Percentiles rank a stretch among this genome's conserved stretches.
These are phyloP conservation scores for Acorus gramineus DNA, from an alignment of 106 monocot species.

Conservation along the genomic window DNA sequence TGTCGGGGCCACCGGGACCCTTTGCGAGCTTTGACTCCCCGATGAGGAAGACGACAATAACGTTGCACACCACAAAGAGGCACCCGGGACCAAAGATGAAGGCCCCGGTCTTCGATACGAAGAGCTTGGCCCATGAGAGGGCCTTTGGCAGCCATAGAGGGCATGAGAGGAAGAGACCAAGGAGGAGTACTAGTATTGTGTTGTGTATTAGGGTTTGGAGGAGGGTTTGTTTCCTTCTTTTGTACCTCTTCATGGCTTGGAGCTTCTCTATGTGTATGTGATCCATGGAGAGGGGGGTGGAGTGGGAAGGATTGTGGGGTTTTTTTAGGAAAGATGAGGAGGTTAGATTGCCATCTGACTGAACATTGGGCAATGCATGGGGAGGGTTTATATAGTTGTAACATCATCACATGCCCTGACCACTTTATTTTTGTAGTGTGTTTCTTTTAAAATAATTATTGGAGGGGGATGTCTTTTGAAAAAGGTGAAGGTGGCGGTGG, in stretches of 20 bases:
- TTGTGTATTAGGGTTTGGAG: conserved; percentile 15
- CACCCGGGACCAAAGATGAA: conserved; percentile 6
- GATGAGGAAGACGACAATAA: conserved; percentile 43
- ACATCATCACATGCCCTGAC: too few species aligned
- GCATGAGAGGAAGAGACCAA: conserved; percentile 37
- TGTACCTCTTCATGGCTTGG: conserved; percentile 41
- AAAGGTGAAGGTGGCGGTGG: too few species aligned
- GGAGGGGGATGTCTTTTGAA: too few species aligned
- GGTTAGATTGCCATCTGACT: not conserved
- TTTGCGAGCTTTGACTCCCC: conserved; percentile 17
- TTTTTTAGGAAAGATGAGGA: too few species aligned
- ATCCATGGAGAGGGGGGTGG: conserved; percentile 13
- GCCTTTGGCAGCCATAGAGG: conserved; percentile 26
- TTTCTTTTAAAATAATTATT: too few species aligned
- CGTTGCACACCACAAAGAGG: conserved; percentile 42
- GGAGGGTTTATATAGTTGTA: conserved; percentile 5
- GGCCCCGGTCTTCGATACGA: conserved; percentile 11
- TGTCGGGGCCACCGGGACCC: too few species aligned
- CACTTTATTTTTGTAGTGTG: too few species aligned
- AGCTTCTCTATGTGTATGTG: conserved; percentile 33
- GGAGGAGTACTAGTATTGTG: conserved; percentile 4
- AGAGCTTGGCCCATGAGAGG: conserved; percentile 10
- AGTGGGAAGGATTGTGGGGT: not conserved
- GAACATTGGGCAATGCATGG: conserved; percentile 12
- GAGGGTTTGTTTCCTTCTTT: conserved; percentile 10